Conservation (phyloP, 768 basidiomycete species). For the Tulasnella sp. region DNA sequence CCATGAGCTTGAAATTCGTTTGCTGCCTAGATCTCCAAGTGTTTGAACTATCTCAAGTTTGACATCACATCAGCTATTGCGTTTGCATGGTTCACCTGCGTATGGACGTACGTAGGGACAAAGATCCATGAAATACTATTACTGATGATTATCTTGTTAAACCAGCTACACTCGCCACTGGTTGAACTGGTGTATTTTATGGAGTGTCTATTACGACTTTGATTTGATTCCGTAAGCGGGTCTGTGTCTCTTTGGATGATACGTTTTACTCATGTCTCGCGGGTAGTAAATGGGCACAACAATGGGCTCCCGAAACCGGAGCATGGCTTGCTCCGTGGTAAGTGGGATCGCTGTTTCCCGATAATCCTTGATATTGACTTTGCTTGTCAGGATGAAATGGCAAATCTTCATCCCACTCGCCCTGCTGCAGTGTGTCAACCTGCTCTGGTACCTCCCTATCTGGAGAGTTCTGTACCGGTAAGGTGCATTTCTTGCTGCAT, state of each 20-base stretch:
- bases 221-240: slow-evolving; percentile 16
- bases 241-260: background rate
- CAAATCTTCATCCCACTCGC: slow-evolving; percentile 74
- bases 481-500: slow-evolving; percentile 34
- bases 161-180: slow-evolving; percentile 14
- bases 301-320: slow-evolving; percentile 13
- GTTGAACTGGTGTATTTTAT: slow-evolving; percentile 10
- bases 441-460: slow-evolving; percentile 93
- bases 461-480: slow-evolving; percentile 70
- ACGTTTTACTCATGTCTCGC: no score
- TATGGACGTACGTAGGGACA: background rate
- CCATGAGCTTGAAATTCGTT: background rate
- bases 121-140: slow-evolving; percentile 23
- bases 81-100: background rate
- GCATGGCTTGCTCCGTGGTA: slow-evolving; percentile 13
- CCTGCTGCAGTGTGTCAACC: slow-evolving; percentile 74
- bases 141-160: background rate
- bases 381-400: slow-evolving; percentile 30
- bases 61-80: background rate
- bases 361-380: background rate
- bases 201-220: background rate
- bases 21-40: background rate
- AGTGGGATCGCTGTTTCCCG: background rate
- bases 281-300: background rate
- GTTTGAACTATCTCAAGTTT: slow-evolving; percentile 8